Conservation (phyloP, 208 protist species). For the Leptomonas seymouri region DNA sequence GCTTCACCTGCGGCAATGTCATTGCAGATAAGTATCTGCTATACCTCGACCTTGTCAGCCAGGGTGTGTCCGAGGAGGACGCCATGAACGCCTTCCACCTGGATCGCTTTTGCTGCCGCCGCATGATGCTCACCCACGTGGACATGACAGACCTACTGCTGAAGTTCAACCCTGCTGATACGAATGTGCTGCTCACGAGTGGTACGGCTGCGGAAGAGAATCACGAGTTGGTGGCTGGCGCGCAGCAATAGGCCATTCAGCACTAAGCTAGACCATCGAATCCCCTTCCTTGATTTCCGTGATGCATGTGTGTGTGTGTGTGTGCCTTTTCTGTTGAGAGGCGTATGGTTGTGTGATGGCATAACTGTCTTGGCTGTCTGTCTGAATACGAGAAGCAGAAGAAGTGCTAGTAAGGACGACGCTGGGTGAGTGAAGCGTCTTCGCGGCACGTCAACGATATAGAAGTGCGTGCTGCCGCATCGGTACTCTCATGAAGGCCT, state of each 20-base stretch:
- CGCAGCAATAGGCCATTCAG: neutral
- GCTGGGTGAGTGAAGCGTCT: too few relatives aligned
- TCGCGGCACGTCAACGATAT: too few relatives aligned
- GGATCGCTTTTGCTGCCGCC: slow-evolving; percentile 99
- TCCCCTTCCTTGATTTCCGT: neutral
- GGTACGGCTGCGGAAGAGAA: slow-evolving; percentile 4
- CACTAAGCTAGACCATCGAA: neutral
- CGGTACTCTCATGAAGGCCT: too few relatives aligned
- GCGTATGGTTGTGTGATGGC: too few relatives aligned
- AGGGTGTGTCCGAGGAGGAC: slow-evolving; percentile 94
- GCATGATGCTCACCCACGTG: slow-evolving; percentile 99
- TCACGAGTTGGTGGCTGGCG: neutral
- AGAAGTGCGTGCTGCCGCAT: too few relatives aligned
- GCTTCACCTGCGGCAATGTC: slow-evolving; percentile 99
- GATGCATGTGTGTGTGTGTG: neutral
- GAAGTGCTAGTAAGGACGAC: too few relatives aligned
- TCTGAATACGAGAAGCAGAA: too few relatives aligned
- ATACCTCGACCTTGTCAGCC: slow-evolving; percentile 94
- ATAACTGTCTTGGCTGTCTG: too few relatives aligned
- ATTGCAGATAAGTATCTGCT: slow-evolving; percentile 99
- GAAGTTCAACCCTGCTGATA: slow-evolving; percentile 92
- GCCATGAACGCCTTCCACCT: slow-evolving; percentile 97
- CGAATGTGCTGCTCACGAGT: slow-evolving; percentile 42
- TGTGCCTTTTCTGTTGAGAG: too few relatives aligned
- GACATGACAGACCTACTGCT: slow-evolving; percentile 99